Evolutionary conservation across 352 stramenopile species (phyloP).

Genomic region (Phytopythium aichiense): DNA sequence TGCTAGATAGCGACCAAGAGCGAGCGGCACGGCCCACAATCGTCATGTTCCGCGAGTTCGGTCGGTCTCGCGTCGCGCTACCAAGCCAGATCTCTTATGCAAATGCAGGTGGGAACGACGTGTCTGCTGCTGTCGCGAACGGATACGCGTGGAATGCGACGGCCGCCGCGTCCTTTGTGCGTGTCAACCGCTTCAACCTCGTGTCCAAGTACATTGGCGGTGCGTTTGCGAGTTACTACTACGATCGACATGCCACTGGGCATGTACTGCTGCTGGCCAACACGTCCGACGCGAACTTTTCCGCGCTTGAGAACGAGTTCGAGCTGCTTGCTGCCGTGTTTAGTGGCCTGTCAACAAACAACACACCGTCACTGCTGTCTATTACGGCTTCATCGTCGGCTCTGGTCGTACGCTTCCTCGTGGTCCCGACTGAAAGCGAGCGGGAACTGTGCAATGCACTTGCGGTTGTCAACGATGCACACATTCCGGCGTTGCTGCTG

Average conservation of each 20-base stretch:
- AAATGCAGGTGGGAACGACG: not conserved
- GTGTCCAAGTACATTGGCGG: slow-evolving; percentile 22
- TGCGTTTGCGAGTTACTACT: slow-evolving; percentile 21
- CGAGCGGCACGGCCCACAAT: slow-evolving; percentile 13
- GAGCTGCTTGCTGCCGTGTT: slow-evolving; percentile 16
- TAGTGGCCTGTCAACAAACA: not conserved
- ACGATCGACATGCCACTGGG: slow-evolving; percentile 16
- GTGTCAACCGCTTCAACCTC: slow-evolving; percentile 26
- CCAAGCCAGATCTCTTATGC: not conserved
- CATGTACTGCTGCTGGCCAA: slow-evolving; percentile 42
- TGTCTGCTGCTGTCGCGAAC: not conserved
- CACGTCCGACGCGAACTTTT: slow-evolving; percentile 12
- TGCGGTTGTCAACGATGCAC: slow-evolving; percentile 16
- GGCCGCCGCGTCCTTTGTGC: slow-evolving; percentile 21
- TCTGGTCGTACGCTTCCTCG: slow-evolving; percentile 24
- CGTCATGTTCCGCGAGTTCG: slow-evolving; percentile 31
- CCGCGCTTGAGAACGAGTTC: slow-evolving; percentile 5
- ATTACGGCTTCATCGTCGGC: not conserved
- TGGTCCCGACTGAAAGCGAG: slow-evolving; percentile 17
- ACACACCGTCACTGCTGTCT: not conserved
- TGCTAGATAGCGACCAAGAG: slow-evolving; percentile 16
- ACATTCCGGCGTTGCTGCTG: slow-evolving; percentile 24
- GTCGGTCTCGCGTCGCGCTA: slow-evolving; percentile 14
- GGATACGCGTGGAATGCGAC: slow-evolving; percentile 20
- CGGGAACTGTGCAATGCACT: slow-evolving; percentile 19